Evolutionary conservation across 768 basidiomycete species (phyloP), one percentile per base, ranked within the genome.

Genomic region (Favolaschia claudopus): DNA sequence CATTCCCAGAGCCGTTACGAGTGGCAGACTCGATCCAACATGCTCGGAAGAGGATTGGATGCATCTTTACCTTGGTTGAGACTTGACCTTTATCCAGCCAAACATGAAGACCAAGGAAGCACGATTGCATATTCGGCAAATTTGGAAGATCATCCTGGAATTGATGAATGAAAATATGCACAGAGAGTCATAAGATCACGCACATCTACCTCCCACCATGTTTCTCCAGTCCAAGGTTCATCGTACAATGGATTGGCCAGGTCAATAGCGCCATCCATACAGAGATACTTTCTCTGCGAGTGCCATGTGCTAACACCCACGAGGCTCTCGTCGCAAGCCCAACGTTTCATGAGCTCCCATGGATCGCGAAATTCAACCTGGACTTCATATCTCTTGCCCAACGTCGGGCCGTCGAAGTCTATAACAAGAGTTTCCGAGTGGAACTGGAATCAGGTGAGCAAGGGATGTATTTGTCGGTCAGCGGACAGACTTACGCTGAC

Each of bases 1-100:
- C 67, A 44, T 69, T 69, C 2, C 67, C 67, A 2, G 68, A 67
- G 3, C 28, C 62, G 47, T 69, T 69, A 6, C 67, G 58, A 5
- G 61, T 69, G 7, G 29, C 29, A 3, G 62, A 46, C 6, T 60
- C 40, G 19, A 68, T 65, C 51, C 58, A 67, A 3, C 29, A 44
- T 1, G 45, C 55, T 9, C 64, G 60, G 17, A 67, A 12, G 6
- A 69, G 36, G 22, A 67, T 56, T 4, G 63, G 67, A 38, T 67
- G 63, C 63, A 61, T 68, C 28, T 62, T 67, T 20, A 54, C 50
- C 19, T 59, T 60, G 4, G 45, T 64, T 4, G 63, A 55, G 33
- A 68, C 67, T 1, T 22, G 36, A 1, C 66, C 59, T 37, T 67
- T 68, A 42, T 68, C 67, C 6, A 67, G 42, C 67, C 67, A 68